A percentile compares a stretch with the other conserved stretches of the same genome.
Evolutionary conservation across 495 filamentous ascomycete species (phyloP).

Genomic region (Penicillium cataractarum): DNA sequence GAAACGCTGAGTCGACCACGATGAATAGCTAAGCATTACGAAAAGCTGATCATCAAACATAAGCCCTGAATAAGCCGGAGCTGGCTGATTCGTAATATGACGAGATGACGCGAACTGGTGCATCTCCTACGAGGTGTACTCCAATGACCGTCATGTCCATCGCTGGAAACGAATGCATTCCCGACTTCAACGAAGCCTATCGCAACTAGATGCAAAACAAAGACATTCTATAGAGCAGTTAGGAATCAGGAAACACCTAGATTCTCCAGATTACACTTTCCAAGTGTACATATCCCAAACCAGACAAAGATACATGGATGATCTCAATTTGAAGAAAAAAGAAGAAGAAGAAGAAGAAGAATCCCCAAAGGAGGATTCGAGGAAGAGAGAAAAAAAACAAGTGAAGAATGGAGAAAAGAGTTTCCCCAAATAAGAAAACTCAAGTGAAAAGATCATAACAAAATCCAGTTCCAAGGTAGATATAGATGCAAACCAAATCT

Average conservation of each 20-base stretch:
- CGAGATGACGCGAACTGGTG: too few relatives aligned
- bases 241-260: background rate
- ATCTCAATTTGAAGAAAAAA: background rate
- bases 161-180: background rate
- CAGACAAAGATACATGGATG: background rate
- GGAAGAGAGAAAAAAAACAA: too few relatives aligned
- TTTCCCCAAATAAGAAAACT: too few relatives aligned
- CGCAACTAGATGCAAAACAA: constrained; percentile 1
- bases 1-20: background rate
- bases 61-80: background rate
- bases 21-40: background rate
- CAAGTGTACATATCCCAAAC: constrained; percentile 1
- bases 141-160: background rate
- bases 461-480: constrained; percentile 2
- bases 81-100: background rate
- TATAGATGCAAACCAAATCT: constrained; percentile 2
- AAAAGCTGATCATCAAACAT: background rate
- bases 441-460: background rate
- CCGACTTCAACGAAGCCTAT: background rate
- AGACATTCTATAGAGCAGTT: constrained; percentile 4
- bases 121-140: background rate
- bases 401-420: background rate
- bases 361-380: background rate
- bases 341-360: background rate
- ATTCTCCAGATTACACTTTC: background rate